Evolutionary conservation across 257 asterid genomes (phyloP).

Genomic region (Salvia hispanica): DNA sequence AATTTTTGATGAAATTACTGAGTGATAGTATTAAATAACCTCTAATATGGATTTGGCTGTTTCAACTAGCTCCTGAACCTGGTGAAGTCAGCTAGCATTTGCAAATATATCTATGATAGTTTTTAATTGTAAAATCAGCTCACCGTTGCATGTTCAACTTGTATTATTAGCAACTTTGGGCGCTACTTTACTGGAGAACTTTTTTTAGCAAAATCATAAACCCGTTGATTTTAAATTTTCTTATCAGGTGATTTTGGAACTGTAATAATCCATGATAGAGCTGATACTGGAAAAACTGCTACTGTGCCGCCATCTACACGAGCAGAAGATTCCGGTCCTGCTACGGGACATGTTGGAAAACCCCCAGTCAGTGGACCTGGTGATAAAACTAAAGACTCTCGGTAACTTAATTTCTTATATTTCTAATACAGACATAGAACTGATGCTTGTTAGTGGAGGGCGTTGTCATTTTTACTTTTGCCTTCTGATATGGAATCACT

Average conservation of each 20-base stretch:
- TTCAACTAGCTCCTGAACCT: constrained; percentile 10
- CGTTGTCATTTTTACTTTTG: constrained; percentile 15
- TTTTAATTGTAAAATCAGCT: constrained; percentile 14
- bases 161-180: not conserved
- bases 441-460: constrained; percentile 4
- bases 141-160: not conserved
- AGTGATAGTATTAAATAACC: not conserved
- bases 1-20: constrained; percentile 11
- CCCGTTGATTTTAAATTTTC: constrained; percentile 28
- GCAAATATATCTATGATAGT: not conserved
- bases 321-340: constrained; percentile 46
- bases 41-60: not conserved
- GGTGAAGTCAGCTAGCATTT: not conserved
- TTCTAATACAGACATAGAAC: constrained; percentile 1
- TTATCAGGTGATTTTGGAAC: constrained; percentile 90
- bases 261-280: constrained; percentile 62
- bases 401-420: constrained; percentile 42
- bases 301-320: constrained; percentile 37
- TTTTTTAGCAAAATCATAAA: constrained; percentile 1
- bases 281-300: constrained; percentile 48
- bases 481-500: constrained; percentile 6
- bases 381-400: constrained; percentile 50
- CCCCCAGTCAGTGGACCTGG: constrained; percentile 46
- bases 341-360: constrained; percentile 44
- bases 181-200: not conserved